These are phyloP conservation scores for Tulasnella sp. DNA, from an alignment of 768 basidiomycete species.

Conservation along the genomic window DNA sequence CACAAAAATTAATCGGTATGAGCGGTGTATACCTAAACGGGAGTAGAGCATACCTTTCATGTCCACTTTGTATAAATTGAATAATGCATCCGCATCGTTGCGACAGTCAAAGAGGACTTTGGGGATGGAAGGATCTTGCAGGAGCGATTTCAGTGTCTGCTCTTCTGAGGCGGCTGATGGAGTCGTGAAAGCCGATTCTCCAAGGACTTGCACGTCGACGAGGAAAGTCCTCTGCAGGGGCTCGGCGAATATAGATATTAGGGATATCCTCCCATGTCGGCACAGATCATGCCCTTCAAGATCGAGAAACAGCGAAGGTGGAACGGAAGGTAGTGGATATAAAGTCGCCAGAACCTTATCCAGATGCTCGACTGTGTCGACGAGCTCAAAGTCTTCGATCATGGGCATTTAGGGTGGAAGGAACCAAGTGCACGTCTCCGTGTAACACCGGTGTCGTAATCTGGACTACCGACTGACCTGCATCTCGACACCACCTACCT, in stretches of 20 bases:
- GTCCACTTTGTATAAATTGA: constrained; percentile 18
- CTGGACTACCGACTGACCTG: too few relatives aligned
- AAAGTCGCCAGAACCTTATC: background rate
- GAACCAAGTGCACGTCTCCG: too few relatives aligned
- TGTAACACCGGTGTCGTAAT: too few relatives aligned
- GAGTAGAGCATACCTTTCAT: constrained; percentile 5
- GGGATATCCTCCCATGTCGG: constrained; percentile 13
- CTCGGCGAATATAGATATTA: constrained; percentile 8
- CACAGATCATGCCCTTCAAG: constrained; percentile 17
- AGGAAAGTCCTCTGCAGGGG: constrained; percentile 16
- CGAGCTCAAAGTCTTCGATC: background rate
- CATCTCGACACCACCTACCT: too few relatives aligned
- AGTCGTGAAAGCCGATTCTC: constrained; percentile 10
- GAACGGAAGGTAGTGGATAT: background rate
- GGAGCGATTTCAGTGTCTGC: constrained; percentile 3
- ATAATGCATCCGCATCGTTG: constrained; percentile 17
- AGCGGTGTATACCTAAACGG: too few relatives aligned
- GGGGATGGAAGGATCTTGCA: constrained; percentile 9
- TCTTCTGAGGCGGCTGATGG: background rate
- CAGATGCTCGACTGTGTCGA: background rate
- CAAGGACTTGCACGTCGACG: constrained; percentile 12
- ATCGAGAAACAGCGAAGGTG: constrained; percentile 13
- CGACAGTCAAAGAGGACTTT: constrained; percentile 18
- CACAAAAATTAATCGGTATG: background rate
- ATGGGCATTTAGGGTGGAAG: too few relatives aligned